Conservation (phyloP, 2,329 filamentous ascomycete species). For the Botryosphaeria agaves region DNA sequence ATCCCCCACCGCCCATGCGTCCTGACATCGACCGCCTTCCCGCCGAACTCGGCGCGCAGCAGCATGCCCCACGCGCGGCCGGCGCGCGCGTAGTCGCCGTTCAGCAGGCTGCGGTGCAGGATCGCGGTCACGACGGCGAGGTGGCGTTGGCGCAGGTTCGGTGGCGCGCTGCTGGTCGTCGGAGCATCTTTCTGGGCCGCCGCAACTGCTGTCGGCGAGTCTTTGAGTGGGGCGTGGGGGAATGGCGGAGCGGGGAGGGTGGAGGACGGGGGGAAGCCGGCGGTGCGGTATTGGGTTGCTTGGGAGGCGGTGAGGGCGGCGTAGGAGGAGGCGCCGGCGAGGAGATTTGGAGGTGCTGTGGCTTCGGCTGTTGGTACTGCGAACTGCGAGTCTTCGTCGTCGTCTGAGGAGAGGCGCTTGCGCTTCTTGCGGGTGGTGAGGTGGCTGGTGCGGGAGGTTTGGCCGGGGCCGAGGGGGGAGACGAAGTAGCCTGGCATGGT, state of each 20-base stretch:
- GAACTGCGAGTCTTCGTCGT: too few relatives aligned
- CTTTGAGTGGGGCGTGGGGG: too few relatives aligned
- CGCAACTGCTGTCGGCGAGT: too few relatives aligned
- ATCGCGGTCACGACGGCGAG: constrained; percentile 50
- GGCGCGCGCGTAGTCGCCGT: constrained; percentile 54
- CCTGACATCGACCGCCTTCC: constrained; percentile 48
- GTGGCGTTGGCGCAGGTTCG: constrained; percentile 32
- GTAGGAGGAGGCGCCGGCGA: constrained; percentile 6
- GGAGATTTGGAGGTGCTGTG: too few relatives aligned
- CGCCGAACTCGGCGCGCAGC: constrained; percentile 36
- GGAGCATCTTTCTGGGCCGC: too few relatives aligned
- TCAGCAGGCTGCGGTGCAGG: constrained; percentile 54
- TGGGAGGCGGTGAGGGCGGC: constrained; percentile 7
- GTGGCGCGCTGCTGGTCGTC: neutral
- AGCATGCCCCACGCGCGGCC: constrained; percentile 59
- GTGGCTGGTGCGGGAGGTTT: too few relatives aligned
- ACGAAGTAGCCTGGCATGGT: too few relatives aligned
- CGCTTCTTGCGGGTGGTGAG: too few relatives aligned
- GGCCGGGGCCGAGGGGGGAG: too few relatives aligned
- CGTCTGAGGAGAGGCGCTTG: too few relatives aligned
- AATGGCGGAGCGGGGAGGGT: constrained; percentile 24
- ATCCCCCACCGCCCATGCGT: constrained; percentile 60
- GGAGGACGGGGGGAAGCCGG: constrained; percentile 21
- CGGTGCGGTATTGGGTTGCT: constrained; percentile 18
- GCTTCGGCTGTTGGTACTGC: too few relatives aligned